Base-by-base conservation (phyloP, 176 grass and related monocot species). In the Ensete ventricosum region DNA sequence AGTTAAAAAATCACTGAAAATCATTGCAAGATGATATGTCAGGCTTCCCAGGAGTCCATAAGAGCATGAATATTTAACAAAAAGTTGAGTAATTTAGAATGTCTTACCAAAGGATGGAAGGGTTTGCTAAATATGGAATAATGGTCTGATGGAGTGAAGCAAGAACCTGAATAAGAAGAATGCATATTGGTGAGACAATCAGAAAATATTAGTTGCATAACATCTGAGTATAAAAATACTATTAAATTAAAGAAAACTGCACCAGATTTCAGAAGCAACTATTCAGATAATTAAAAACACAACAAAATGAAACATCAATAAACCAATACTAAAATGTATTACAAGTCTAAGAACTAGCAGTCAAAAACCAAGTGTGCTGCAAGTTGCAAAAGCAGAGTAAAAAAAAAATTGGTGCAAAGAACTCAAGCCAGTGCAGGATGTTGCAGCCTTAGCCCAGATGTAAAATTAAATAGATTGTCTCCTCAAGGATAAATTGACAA, bases 1-100 rank as follows among this genome's bases (percentile, higher is more conserved):
- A 82, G 90, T 93, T 58, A 98, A 93, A 85, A 98, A 98, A 85
- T 98, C 90, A 85, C 94, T 98, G 81, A 76, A 85, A 85, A 73
- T 63, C 52, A 20, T 64, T 79, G 25, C 19, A 81, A 71, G 52
- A 62, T 73, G 74, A 59, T n/a, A 79, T 52, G 71, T 87, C 24
- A 87, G 53, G 54, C 19, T 87, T 27, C 17, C 12, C 55, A 77
- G 50, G 4, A 43, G 34, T 43, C 34, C 4, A 0, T 43, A 43
- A 43, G 43, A 48, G 43, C 24, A 54, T 73, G 34, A 48, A 54
- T 60, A 84, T 11, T 11, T 13, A 16, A 51, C 55, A 14, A 29
- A 74, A 5, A 57, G 8, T 10, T 27, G 17, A 72, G 53, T 27
- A 55, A 4, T 8, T 74, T 74, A 27, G 11, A 23, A 55, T 19